Conservation (phyloP, 2,329 filamentous ascomycete species). For the Nemania abortiva region DNA sequence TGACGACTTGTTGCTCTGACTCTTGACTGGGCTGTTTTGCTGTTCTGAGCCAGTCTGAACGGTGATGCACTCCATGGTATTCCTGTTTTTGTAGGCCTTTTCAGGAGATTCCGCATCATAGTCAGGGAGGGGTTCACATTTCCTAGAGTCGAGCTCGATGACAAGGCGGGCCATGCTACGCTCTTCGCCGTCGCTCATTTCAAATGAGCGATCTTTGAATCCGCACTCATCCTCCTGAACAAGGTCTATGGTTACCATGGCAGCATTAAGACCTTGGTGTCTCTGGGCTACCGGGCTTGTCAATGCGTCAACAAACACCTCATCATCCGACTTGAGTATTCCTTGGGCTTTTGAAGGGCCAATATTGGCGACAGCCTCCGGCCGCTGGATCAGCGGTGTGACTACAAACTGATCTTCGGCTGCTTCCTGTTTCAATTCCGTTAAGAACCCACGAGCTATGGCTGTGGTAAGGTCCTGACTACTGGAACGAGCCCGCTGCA, state of each 20-base stretch:
- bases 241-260: slow-evolving; percentile 14
- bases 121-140: slow-evolving; percentile 48
- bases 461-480: background rate
- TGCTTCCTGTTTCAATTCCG: slow-evolving; percentile 1
- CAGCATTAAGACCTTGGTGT: slow-evolving; percentile 46
- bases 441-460: background rate
- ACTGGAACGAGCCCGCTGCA: background rate
- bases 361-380: slow-evolving; percentile 38
- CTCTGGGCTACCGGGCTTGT: slow-evolving; percentile 56
- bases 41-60: slow-evolving; percentile 36
- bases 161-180: slow-evolving; percentile 62
- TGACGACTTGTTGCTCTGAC: slow-evolving; percentile 28
- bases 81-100: slow-evolving; percentile 37
- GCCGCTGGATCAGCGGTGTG: slow-evolving; percentile 15
- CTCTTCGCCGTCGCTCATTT: slow-evolving; percentile 57
- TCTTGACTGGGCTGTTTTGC: slow-evolving; percentile 1
- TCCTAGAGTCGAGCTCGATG: slow-evolving; percentile 62
- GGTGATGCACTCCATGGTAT: slow-evolving; percentile 44
- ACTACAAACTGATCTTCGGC: background rate
- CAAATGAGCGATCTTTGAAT: slow-evolving; percentile 49
- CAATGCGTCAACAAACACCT: slow-evolving; percentile 64
- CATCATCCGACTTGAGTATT: slow-evolving; percentile 58
- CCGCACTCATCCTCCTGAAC: slow-evolving; percentile 2
- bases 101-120: slow-evolving; percentile 49
- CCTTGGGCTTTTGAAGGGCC: slow-evolving; percentile 46